Percentiles rank a stretch among this genome's conserved stretches.
Conservation (phyloP, 495 filamentous ascomycete genomes). For the Massariosphaeria phaeospora region DNA sequence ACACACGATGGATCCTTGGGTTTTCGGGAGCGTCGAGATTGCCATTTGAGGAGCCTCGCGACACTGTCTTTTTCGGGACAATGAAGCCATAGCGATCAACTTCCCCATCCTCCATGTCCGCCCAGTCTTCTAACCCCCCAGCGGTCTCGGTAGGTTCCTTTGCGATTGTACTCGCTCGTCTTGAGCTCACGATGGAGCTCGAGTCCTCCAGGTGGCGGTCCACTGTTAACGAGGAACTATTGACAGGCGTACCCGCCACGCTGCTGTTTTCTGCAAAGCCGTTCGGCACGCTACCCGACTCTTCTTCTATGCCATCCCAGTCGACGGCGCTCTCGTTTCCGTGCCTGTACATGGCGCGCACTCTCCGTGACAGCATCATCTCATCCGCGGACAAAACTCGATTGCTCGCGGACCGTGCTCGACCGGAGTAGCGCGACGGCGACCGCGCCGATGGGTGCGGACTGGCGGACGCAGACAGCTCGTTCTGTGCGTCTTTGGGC, state of each 20-base stretch:
- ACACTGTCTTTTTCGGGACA: slow-evolving; percentile 42
- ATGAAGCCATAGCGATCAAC: slow-evolving; percentile 98
- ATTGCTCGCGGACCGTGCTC: slow-evolving; percentile 37
- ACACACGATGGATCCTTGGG: slow-evolving; percentile 59
- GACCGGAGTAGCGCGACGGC: slow-evolving; percentile 40
- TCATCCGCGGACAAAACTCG: slow-evolving; percentile 68
- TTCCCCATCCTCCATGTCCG: slow-evolving; percentile 76
- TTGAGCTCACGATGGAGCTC: slow-evolving; percentile 17
- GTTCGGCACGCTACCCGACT: slow-evolving; percentile 54
- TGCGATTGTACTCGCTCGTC: slow-evolving; percentile 38
- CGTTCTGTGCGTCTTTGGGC: neutral
- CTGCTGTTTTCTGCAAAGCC: slow-evolving; percentile 47
- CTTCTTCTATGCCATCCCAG: slow-evolving; percentile 43
- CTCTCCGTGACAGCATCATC: slow-evolving; percentile 79
- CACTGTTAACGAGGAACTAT: slow-evolving; percentile 24
- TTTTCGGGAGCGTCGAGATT: slow-evolving; percentile 35
- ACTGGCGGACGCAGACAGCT: slow-evolving; percentile 1
- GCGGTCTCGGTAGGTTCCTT: slow-evolving; percentile 59
- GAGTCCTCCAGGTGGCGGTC: slow-evolving; percentile 10
- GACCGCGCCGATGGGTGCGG: slow-evolving; percentile 30
- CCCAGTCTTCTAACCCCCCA: slow-evolving; percentile 93
- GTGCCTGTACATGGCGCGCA: slow-evolving; percentile 86
- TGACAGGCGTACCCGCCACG: slow-evolving; percentile 40
- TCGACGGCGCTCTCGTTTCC: slow-evolving; percentile 55
- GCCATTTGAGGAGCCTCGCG: slow-evolving; percentile 21